Conservation (phyloP, 768 basidiomycete species). For the Lanmaoa rubissima region DNA sequence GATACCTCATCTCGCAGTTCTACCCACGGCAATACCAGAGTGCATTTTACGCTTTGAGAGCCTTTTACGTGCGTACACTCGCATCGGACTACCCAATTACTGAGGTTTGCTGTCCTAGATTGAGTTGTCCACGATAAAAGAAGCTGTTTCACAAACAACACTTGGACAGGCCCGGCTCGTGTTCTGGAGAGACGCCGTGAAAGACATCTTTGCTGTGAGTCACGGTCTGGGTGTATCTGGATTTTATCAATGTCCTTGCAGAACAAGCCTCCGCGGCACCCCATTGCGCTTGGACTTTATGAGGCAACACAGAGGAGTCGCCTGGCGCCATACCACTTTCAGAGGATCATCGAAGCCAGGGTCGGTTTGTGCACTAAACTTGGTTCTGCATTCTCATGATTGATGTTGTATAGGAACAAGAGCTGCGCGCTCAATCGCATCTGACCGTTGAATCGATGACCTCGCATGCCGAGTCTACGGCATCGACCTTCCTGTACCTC, state of each 20-base stretch:
- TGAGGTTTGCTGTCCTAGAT: constrained; percentile 43
- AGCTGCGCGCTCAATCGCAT: constrained; percentile 62
- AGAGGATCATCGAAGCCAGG: constrained; percentile 81
- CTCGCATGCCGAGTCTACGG: constrained; percentile 76
- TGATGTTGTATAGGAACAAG: constrained; percentile 51
- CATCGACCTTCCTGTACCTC: constrained; percentile 75
- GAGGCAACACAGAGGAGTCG: constrained; percentile 48
- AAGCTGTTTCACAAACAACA: constrained; percentile 66
- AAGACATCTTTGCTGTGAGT: constrained; percentile 59
- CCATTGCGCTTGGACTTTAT: constrained; percentile 72
- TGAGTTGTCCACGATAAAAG: constrained; percentile 75
- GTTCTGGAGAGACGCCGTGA: constrained; percentile 84
- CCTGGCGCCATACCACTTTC: constrained; percentile 73
- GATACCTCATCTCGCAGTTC: constrained; percentile 67
- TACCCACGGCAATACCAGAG: constrained; percentile 64
- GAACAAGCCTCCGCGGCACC: constrained; percentile 77
- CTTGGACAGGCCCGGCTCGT: constrained; percentile 85
- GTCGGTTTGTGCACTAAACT: constrained; percentile 41
- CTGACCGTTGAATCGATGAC: constrained; percentile 66
- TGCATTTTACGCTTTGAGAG: constrained; percentile 76
- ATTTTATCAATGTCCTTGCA: constrained; percentile 33
- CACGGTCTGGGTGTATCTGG: constrained; percentile 17
- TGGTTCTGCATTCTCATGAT: constrained; percentile 15
- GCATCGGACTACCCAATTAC: not conserved
- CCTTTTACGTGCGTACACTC: constrained; percentile 68